A percentile compares a stretch with the other conserved stretches of the same genome.
Conservation (phyloP, 2,329 filamentous ascomycete species). For the Fusarium abutilonis region DNA sequence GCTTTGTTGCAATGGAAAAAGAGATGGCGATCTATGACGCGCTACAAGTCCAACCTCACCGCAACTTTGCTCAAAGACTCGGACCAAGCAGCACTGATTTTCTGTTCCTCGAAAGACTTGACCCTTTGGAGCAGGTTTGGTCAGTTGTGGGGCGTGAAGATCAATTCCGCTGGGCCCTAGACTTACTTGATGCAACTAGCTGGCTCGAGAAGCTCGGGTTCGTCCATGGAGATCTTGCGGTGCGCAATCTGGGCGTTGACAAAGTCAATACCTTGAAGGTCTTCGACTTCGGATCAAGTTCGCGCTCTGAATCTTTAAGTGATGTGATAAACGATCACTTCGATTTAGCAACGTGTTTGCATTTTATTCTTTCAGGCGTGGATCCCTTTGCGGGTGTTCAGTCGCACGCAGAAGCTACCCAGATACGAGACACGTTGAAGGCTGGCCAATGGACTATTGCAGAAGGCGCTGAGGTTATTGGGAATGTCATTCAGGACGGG, state of each 20-base stretch:
- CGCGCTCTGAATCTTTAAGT: constrained; percentile 1
- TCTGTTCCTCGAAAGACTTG: constrained; percentile 1
- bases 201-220: constrained; percentile 7
- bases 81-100: neutral
- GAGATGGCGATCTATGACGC: no score
- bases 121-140: constrained; percentile 1
- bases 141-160: neutral
- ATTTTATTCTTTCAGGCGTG: no score
- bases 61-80: neutral
- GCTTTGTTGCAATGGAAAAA: neutral
- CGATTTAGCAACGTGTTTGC: no score
- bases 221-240: neutral
- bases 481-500: no score
- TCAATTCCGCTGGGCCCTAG: constrained; percentile 1
- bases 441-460: no score
- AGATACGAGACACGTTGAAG: no score
- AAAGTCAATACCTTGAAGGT: constrained; percentile 1
- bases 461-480: no score
- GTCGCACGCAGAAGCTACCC: no score
- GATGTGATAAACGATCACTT: neutral
- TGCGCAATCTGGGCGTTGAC: constrained; percentile 9
- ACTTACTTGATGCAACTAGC: neutral
- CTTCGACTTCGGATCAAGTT: constrained; percentile 11
- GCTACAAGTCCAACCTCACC: neutral
- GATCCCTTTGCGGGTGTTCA: no score